A percentile compares a stretch with the other conserved stretches of the same genome.
Evolutionary conservation across 2,329 filamentous ascomycete genomes (phyloP).

Genomic region (Fusarium anthophilum): DNA sequence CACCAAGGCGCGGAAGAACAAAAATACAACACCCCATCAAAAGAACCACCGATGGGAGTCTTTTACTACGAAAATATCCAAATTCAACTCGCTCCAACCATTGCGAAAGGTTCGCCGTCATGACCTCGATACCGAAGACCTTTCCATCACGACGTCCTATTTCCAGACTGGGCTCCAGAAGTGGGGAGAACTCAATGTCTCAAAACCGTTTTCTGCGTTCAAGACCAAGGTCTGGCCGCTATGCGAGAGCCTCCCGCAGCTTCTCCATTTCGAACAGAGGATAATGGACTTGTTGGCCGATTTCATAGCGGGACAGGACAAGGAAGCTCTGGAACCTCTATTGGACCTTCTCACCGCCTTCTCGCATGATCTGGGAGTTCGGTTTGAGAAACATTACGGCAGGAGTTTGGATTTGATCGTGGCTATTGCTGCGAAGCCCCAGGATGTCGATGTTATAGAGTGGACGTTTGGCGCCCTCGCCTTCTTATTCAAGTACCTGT

Average conservation of each 20-base stretch:
- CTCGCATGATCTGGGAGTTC: slow-evolving; percentile 87
- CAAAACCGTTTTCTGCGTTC: slow-evolving; percentile 82
- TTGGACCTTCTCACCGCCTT: slow-evolving; percentile 90
- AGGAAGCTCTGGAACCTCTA: slow-evolving; percentile 84
- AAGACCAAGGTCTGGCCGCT: slow-evolving; percentile 77
- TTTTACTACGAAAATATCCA: slow-evolving; percentile 89
- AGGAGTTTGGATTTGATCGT: slow-evolving; percentile 79
- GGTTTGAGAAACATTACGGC: slow-evolving; percentile 90
- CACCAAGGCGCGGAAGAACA: slow-evolving; percentile 74
- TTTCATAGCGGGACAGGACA: slow-evolving; percentile 81
- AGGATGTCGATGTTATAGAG: slow-evolving; percentile 90
- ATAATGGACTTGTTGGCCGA: slow-evolving; percentile 82
- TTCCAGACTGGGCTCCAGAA: slow-evolving; percentile 83
- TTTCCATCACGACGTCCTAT: slow-evolving; percentile 82
- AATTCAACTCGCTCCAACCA: slow-evolving; percentile 89
- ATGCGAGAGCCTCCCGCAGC: slow-evolving; percentile 89
- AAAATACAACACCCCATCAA: slow-evolving; percentile 75
- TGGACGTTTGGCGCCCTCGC: slow-evolving; percentile 96
- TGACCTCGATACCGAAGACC: slow-evolving; percentile 81
- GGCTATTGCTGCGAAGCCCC: slow-evolving; percentile 78
- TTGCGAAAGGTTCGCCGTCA: slow-evolving; percentile 88
- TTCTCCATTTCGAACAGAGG: slow-evolving; percentile 87
- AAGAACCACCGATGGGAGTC: slow-evolving; percentile 92
- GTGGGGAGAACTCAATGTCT: slow-evolving; percentile 93
- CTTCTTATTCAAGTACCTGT: slow-evolving; percentile 97